Conservation (phyloP, 2,329 filamentous ascomycete genomes). For the Microdochium trichocladiopsis region DNA sequence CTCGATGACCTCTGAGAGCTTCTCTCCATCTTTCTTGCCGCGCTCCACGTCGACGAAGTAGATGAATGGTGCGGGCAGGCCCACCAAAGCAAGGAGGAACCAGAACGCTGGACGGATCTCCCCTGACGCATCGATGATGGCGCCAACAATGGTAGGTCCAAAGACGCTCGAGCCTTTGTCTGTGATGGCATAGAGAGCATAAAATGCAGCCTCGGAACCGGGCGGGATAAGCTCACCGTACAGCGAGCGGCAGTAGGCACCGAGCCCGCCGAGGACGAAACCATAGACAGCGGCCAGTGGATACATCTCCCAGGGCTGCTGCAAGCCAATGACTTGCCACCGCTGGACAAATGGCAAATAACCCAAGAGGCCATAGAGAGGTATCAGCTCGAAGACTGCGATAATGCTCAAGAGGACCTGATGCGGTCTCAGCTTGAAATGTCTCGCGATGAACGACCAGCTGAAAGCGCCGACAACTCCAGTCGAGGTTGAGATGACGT, state of each 20-base stretch:
- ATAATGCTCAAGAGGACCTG: slow-evolving; percentile 94
- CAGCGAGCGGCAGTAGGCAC: slow-evolving; percentile 84
- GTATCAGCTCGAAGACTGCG: slow-evolving; percentile 83
- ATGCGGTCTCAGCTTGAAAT: slow-evolving; percentile 64
- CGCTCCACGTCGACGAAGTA: slow-evolving; percentile 79
- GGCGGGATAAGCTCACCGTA: slow-evolving; percentile 92
- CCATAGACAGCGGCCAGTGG: slow-evolving; percentile 86
- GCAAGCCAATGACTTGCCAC: slow-evolving; percentile 76
- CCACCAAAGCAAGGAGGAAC: slow-evolving; percentile 82
- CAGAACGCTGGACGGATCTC: slow-evolving; percentile 84
- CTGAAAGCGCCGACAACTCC: slow-evolving; percentile 85
- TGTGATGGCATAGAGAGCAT: slow-evolving; percentile 92
- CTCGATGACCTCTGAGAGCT: slow-evolving; percentile 54
- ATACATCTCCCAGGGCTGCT: slow-evolving; percentile 96
- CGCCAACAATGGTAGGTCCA: slow-evolving; percentile 86
- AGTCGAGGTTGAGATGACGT: slow-evolving; percentile 78
- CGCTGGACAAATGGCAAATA: slow-evolving; percentile 74
- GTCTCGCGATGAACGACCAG: slow-evolving; percentile 73
- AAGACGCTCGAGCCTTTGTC: slow-evolving; percentile 95
- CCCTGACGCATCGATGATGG: slow-evolving; percentile 78
- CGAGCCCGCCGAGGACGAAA: slow-evolving; percentile 86
- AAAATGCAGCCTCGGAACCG: slow-evolving; percentile 92
- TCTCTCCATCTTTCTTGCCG: slow-evolving; percentile 61
- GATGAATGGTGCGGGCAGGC: slow-evolving; percentile 77
- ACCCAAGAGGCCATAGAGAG: slow-evolving; percentile 81